Conservation (phyloP, 495 filamentous ascomycete genomes). For the Aspergillus indologenus region DNA sequence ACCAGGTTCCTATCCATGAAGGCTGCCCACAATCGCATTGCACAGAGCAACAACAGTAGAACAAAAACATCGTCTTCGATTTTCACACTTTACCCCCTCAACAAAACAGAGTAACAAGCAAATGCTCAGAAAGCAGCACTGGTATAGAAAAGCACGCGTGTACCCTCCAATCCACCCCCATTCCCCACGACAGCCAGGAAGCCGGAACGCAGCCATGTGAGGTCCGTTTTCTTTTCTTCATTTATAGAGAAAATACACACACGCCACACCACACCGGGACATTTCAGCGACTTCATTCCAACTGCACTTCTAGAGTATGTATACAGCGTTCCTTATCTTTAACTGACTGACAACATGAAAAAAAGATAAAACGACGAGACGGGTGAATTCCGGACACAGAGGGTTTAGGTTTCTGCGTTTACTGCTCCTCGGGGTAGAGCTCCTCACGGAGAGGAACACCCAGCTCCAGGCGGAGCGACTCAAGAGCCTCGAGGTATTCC, state of each 20-base stretch:
- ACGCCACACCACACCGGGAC: slow-evolving; percentile 4
- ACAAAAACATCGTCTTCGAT: slow-evolving; percentile 16
- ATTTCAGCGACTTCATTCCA: slow-evolving; percentile 27
- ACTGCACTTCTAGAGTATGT: slow-evolving; percentile 46
- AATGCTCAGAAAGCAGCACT: slow-evolving; percentile 27
- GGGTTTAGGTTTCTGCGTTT: slow-evolving; percentile 21
- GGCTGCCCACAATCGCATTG: neutral
- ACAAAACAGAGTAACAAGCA: slow-evolving; percentile 27
- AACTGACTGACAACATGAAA: slow-evolving; percentile 16
- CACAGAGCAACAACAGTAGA: neutral
- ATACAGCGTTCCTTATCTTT: slow-evolving; percentile 47
- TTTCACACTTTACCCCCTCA: slow-evolving; percentile 19
- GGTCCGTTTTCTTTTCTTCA: neutral
- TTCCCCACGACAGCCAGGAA: neutral
- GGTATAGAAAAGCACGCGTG: slow-evolving; percentile 29
- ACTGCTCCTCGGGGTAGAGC: slow-evolving; percentile 79
- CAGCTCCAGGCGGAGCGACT: slow-evolving; percentile 87
- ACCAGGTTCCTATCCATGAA: too few species aligned
- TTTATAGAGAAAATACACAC: slow-evolving; percentile 2
- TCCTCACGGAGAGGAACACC: slow-evolving; percentile 90
- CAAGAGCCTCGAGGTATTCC: slow-evolving; percentile 92
- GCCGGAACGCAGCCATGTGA: neutral
- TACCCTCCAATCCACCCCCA: slow-evolving; percentile 15
- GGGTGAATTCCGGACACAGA: slow-evolving; percentile 2
- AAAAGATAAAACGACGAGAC: slow-evolving; percentile 27